phyloP scores from a whole-genome alignment of 2,329 filamentous ascomycete genomes.

The Xylariaceae sp. region DNA sequence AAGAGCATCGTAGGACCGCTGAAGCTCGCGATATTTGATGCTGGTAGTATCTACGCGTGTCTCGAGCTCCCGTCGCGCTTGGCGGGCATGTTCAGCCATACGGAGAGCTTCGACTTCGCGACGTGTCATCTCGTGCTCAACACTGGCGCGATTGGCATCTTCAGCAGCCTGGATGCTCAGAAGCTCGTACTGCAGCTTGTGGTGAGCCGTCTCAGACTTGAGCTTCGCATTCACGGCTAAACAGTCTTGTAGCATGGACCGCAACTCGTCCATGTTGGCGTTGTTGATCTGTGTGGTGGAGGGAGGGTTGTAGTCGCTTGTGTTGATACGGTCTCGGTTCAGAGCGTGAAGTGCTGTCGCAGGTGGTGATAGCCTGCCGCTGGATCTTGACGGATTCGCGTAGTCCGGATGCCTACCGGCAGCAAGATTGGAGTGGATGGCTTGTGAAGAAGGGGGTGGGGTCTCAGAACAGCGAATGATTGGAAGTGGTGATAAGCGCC shows the following conservation, averaged over 20 bases:
- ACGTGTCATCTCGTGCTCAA: slow-evolving; percentile 88
- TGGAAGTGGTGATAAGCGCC: slow-evolving; percentile 36
- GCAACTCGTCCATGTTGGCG: slow-evolving; percentile 51
- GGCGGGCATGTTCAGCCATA: slow-evolving; percentile 62
- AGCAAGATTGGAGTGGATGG: slow-evolving; percentile 32
- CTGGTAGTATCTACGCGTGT: slow-evolving; percentile 49
- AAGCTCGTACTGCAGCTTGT: slow-evolving; percentile 84
- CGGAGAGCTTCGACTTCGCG: slow-evolving; percentile 82
- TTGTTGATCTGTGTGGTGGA: slow-evolving; percentile 46
- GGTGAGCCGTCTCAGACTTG: slow-evolving; percentile 81
- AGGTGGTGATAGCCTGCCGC: slow-evolving; percentile 49
- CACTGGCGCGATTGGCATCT: slow-evolving; percentile 76
- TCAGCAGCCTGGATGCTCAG: slow-evolving; percentile 79
- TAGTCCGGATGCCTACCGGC: slow-evolving; percentile 31
- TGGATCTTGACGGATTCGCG: slow-evolving; percentile 40
- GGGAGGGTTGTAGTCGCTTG: slow-evolving; percentile 43
- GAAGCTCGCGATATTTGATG: slow-evolving; percentile 55
- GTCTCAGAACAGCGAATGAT: slow-evolving; percentile 55
- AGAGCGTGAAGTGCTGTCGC: slow-evolving; percentile 36
- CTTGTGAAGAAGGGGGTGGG: slow-evolving; percentile 52
- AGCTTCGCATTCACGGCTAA: slow-evolving; percentile 54
- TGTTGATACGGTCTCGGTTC: slow-evolving; percentile 11
- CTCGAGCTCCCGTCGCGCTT: slow-evolving; percentile 51
- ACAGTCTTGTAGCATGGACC: slow-evolving; percentile 49
- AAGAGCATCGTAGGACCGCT: slow-evolving; percentile 60